Evolutionary conservation across 2,329 filamentous ascomycete genomes (phyloP).

Genomic region (Reticulascus tulasneorum): DNA sequence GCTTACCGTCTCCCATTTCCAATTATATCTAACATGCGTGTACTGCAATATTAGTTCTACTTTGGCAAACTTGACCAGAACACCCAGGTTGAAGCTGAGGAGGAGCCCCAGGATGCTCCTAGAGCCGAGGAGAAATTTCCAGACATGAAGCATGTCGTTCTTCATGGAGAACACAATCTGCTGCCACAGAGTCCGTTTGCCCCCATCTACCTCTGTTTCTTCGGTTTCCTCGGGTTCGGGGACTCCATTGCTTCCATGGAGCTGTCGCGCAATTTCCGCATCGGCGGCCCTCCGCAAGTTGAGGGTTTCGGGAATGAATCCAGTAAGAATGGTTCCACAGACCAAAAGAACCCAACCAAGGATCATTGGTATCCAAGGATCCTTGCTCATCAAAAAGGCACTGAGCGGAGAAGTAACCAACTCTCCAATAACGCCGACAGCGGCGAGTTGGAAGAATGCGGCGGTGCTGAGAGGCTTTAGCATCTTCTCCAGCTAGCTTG

Average conservation of each 20-base stretch:
- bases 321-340: slow-evolving; percentile 22
- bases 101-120: slow-evolving; percentile 33
- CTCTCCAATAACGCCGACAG: slow-evolving; percentile 32
- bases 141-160: slow-evolving; percentile 28
- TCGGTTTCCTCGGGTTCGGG: too few species aligned
- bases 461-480: slow-evolving; percentile 23
- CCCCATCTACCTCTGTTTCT: slow-evolving; percentile 6
- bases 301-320: slow-evolving; percentile 40
- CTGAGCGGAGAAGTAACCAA: slow-evolving; percentile 35
- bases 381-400: slow-evolving; percentile 32
- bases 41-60: slow-evolving; percentile 44
- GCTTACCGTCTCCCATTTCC: slow-evolving; percentile 40
- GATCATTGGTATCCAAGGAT: slow-evolving; percentile 37
- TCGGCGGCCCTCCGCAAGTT: slow-evolving; percentile 26
- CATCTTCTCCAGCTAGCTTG: too few species aligned
- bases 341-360: slow-evolving; percentile 26
- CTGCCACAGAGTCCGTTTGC: neutral
- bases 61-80: slow-evolving; percentile 27
- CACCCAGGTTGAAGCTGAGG: slow-evolving; percentile 27
- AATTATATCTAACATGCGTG: slow-evolving; percentile 44
- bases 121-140: slow-evolving; percentile 36
- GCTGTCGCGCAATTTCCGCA: slow-evolving; percentile 11
- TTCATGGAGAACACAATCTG: slow-evolving; percentile 20
- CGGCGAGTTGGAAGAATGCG: slow-evolving; percentile 35
- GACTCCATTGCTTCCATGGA: slow-evolving; percentile 6